Conservation (phyloP, 116 monocot genomes). For the Posidonia oceanica region DNA sequence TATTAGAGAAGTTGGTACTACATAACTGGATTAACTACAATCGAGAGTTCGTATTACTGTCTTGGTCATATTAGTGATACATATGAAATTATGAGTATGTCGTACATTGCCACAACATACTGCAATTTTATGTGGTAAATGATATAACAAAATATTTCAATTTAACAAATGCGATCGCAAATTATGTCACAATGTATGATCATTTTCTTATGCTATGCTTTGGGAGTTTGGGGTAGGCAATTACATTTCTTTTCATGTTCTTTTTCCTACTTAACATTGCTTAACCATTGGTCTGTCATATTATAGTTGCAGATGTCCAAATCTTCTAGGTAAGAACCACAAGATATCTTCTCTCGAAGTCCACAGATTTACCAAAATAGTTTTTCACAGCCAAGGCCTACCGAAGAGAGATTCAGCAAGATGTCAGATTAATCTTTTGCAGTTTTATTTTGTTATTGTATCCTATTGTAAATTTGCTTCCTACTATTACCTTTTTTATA, state of each 20-base stretch:
- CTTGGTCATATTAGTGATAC: too few relatives aligned
- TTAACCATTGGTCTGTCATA: neutral
- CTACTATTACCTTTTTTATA: too few relatives aligned
- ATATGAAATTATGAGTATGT: too few relatives aligned
- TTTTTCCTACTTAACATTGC: neutral
- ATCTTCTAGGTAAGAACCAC: conserved; percentile 4
- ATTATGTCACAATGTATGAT: too few relatives aligned
- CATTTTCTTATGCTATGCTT: too few relatives aligned
- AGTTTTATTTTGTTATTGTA: too few relatives aligned
- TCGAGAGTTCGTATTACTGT: too few relatives aligned
- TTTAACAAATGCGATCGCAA: too few relatives aligned
- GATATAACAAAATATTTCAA: too few relatives aligned
- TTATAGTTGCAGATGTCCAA: neutral
- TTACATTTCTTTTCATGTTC: neutral
- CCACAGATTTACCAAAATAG: neutral
- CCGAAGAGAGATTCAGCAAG: conserved; percentile 12
- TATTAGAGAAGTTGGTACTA: neutral
- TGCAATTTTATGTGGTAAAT: too few relatives aligned
- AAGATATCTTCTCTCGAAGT: neutral
- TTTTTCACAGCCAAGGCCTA: neutral
- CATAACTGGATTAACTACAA: neutral
- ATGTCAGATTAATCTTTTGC: neutral
- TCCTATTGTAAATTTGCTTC: neutral
- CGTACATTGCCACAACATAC: too few relatives aligned
- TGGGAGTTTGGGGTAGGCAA: too few relatives aligned